Evolutionary conservation across 2,329 filamentous ascomycete species (phyloP), one percentile per base, ranked within the genome.

Genomic region (Colletotrichum coccodes): DNA sequence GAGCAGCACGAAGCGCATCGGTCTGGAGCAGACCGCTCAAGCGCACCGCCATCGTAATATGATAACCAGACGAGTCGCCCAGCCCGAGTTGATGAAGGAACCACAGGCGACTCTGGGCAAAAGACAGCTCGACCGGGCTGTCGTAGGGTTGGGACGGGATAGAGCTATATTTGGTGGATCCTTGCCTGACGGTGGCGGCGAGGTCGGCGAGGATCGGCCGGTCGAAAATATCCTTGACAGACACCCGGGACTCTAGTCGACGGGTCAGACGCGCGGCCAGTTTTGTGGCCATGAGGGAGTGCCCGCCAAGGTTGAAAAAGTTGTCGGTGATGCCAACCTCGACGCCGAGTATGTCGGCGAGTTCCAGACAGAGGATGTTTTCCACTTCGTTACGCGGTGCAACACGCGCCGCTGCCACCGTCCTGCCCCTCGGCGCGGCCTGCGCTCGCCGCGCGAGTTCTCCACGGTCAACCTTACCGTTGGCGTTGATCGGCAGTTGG

Each of bases 381-480:
- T 71, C 66, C 21, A 63, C 32, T 23, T 64, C 42, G 23, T 34
- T 46, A 57, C 46, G 70, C 60, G 52, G 52, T 2, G 52, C 52
- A 21, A 54, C 52, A 14, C 18, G 30, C 6, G 14, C 70, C 14
- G 0, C 70, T 3, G 0, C 36, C 3, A 6, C 21, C 2, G 18
- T n/a, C 28, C 8, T 18, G 21, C 36, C 14, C 11, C 28, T 36
- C 9, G 47, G n/a, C n/a, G n/a, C 47, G 3, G 58, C 62, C 30
- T 73, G 34, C 18, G 73, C 73, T n/a, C 60, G 69, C 7, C 75
- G 64, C 1, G 47, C 6, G 4, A 62, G 59, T 3, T 18, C 18
- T 3, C 26, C 23, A 1, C 59, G 59, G 44, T 79, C 76, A 6
- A 75, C 60, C 61, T 79, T 79, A 26, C 65, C 66, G 30, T 73